Base-by-base conservation (phyloP, 2,329 filamentous ascomycete genomes). In the Aureobasidium sp. region DNA sequence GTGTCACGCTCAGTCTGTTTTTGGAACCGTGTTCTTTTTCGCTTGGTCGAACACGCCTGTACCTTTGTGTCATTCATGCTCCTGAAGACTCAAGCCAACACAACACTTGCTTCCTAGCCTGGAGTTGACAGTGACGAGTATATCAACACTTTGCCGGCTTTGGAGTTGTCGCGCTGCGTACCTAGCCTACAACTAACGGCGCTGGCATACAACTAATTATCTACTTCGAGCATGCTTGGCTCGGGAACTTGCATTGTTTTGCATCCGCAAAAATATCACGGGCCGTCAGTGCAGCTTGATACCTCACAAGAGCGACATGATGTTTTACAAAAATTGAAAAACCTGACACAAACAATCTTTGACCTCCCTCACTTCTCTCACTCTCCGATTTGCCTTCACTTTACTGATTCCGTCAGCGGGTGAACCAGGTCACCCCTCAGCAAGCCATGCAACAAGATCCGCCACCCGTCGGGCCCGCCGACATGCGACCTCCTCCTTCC, bases 241-340 rank as follows among this genome's bases (percentile, higher is more conserved):
- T 15, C 17, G 32, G 29, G 29, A 29, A n/a, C 41, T 48, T 48
- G 55, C 42, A 20, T 37, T 48, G 48, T 56, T 29, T 44, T 47
- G 59, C 23, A 60, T 59, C 41, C 50, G 34, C 23, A 32, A 27
- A 23, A 9, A 20, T 2, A 51, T 13, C 39, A 51, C 37, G 27
- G 36, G 36, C 62, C 46, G 32, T 51, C 36, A 52, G 37, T 47
- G 34, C 39, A 55, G 29, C 20, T 51, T 20, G 23, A n/a, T 12
- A 72, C 72, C 73, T 69, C 64, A 46, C 66, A 69, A 67, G 61
- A 65, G 71, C 72, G 71, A 73, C 63, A 64, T 78, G 76, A 77
- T 68, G 76, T 74, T 71, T 83, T 79, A 83, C 73, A 74, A 55
- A 81, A 83, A 88, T 85, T 88, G 85, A 88, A 89, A 89, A 86